phyloP scores from a whole-genome alignment of 129 eudicot genomes.

The Tanacetum coccineum region DNA sequence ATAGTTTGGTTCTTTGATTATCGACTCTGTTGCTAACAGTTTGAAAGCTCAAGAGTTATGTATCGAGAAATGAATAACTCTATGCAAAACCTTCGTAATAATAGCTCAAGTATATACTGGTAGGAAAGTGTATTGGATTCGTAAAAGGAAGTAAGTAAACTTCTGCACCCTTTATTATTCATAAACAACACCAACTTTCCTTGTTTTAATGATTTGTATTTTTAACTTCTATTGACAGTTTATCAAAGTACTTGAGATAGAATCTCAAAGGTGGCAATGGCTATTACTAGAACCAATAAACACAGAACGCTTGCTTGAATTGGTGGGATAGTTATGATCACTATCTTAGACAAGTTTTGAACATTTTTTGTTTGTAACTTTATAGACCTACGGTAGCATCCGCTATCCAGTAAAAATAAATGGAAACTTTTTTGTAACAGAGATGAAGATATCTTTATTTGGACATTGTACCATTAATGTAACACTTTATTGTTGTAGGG shows the following conservation, averaged over 20 bases:
- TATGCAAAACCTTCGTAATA: too few relatives aligned
- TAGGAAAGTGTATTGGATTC: conserved; percentile 25
- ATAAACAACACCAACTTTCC: not conserved
- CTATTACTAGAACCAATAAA: not conserved
- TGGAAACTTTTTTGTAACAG: too few relatives aligned
- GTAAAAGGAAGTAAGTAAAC: conserved; percentile 19
- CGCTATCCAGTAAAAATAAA: conserved; percentile 15
- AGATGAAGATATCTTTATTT: conserved; percentile 22
- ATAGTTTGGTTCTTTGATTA: too few relatives aligned
- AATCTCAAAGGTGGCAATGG: conserved; percentile 17
- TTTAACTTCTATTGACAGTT: conserved; percentile 19
- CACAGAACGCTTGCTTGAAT: conserved; percentile 7
- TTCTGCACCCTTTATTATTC: not conserved
- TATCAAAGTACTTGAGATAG: not conserved
- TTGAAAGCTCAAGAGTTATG: too few relatives aligned
- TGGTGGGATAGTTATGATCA: conserved; percentile 23
- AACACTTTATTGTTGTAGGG: too few relatives aligned
- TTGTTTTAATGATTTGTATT: not conserved
- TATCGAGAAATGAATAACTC: too few relatives aligned
- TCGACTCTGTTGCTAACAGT: too few relatives aligned
- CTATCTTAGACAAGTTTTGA: conserved; percentile 19
- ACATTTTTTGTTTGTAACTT: not conserved
- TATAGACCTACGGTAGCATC: conserved; percentile 14
- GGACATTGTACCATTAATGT: too few relatives aligned
- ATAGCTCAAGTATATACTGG: too few relatives aligned